Base-by-base conservation (phyloP, 2,329 filamentous ascomycete genomes). In the Ophiostoma pallidulum region DNA sequence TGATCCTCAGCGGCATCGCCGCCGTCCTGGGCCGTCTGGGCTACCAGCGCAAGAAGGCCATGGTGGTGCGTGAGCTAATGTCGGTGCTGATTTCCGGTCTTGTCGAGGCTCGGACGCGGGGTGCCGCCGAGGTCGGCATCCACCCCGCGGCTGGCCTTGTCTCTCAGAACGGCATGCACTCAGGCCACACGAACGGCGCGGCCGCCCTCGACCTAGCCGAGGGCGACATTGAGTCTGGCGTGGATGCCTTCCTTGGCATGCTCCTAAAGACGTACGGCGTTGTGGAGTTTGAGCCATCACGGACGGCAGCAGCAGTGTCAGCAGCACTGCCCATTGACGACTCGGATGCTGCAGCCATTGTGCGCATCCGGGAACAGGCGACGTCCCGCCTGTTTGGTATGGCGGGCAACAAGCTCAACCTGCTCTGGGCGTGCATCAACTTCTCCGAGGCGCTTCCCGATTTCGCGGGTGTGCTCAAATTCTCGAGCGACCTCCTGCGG, bases 391-490 rank as follows among this genome's bases (percentile, higher is more conserved):
- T 74, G 35, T 94, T 89, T 62, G 92, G 92, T 4, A 87, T 90
- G 58, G 69, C 80, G 10, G 76, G 77, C 49, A 69, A 95, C 55
- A 97, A 97, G 64, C 74, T 94, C 45, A 87, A 94, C 60, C 80
- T 97, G 44, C 70, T 97, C 10, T 79, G 86, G 54, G 82, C 85
- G n/a, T 94, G 91, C 59, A 88, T 95, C 58, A 89, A 89, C 62
- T 86, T 97, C 52, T 94, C 86, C 46, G 92, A 98, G 67, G 91
- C 92, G 1, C 70, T 97, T 46, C 90, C 91, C 2, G 90, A 97
- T 62, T 92, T 95, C 57, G 75, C 84, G 41, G 91, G 91, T 5
- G 87, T 96, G n/a, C 69, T 97, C 19, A 81, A 80, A 51, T 94
- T 90, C 61, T 94, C 89, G 0, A 83, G 88, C 54, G 81, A 94